A percentile compares a stretch with the other conserved stretches of the same genome.
Evolutionary conservation across 345 rosid species (phyloP).

Genomic region (Hypericum androsaemum): DNA sequence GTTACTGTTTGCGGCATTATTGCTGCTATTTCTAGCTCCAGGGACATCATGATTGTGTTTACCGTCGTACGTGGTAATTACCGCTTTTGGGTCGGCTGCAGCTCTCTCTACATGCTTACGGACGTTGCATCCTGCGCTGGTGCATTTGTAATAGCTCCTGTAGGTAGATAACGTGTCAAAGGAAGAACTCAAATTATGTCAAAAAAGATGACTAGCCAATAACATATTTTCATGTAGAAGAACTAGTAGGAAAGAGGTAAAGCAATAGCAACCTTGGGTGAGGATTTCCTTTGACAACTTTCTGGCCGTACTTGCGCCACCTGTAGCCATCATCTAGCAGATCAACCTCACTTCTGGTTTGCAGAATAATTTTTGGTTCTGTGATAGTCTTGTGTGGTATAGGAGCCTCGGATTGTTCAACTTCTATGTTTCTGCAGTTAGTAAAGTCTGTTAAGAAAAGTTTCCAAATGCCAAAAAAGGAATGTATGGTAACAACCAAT

Average conservation of each 20-base stretch:
- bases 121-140: constrained; percentile 72
- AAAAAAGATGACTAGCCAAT: too few relatives aligned
- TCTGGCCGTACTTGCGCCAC: constrained; percentile 99
- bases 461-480: constrained; percentile 1
- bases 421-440: constrained; percentile 39
- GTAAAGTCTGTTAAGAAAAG: constrained; percentile 5
- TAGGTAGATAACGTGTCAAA: not conserved
- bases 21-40: constrained; percentile 55
- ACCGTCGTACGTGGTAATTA: constrained; percentile 91
- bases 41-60: constrained; percentile 87
- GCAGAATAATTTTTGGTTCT: constrained; percentile 80
- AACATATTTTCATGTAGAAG: too few relatives aligned
- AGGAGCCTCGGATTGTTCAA: constrained; percentile 29
- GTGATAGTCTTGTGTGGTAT: constrained; percentile 63
- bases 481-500: not conserved
- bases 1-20: constrained; percentile 20
- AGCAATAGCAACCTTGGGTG: constrained; percentile 60
- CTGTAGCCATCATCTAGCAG: constrained; percentile 94
- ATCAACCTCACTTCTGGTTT: constrained; percentile 97
- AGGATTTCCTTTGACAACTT: constrained; percentile 94
- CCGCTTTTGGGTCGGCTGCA: constrained; percentile 76
- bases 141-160: constrained; percentile 96
- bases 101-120: constrained; percentile 96
- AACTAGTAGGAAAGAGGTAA: constrained; percentile 9
- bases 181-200: constrained; percentile 4